phyloP scores from a whole-genome alignment of 345 rosid species.

The Moricandia moricandioides region DNA sequence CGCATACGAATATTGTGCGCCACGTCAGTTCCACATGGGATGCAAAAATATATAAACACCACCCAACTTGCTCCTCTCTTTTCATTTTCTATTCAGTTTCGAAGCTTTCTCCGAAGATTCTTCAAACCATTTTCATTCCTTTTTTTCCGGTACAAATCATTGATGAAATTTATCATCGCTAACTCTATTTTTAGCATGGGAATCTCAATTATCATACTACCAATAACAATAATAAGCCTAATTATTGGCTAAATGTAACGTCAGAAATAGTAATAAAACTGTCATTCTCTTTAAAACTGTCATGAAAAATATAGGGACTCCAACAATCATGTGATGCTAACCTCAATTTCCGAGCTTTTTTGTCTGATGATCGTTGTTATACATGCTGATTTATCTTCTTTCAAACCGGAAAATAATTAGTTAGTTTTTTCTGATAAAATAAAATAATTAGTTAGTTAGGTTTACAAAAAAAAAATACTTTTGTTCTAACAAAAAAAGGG shows the following conservation, averaged over 20 bases:
- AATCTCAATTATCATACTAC: constrained; percentile 18
- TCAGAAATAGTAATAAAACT: too few species aligned
- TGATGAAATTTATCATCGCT: background rate
- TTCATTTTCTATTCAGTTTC: constrained; percentile 7
- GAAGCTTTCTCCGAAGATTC: constrained; percentile 23
- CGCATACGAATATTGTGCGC: constrained; percentile 26
- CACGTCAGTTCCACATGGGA: constrained; percentile 36
- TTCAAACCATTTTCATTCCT: constrained; percentile 14
- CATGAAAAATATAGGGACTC: too few species aligned
- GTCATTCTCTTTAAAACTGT: too few species aligned
- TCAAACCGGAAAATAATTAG: too few species aligned
- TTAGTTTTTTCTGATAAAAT: too few species aligned
- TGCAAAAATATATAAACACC: background rate
- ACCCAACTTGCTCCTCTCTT: constrained; percentile 18
- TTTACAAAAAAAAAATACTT: background rate
- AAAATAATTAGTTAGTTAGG: constrained; percentile 22
- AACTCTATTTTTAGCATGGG: constrained; percentile 28
- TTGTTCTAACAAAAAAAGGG: background rate
- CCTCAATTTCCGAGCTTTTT: constrained; percentile 14
- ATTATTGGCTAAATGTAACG: too few species aligned
- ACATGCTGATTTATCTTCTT: background rate
- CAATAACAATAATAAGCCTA: background rate
- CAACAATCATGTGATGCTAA: constrained; percentile 26
- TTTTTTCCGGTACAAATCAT: background rate
- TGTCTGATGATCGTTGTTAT: constrained; percentile 7